A percentile compares a stretch with the other conserved stretches of the same genome.
phyloP scores from a whole-genome alignment of 192 early-diverging fungal genomes.

The Cladochytrium replicatum region DNA sequence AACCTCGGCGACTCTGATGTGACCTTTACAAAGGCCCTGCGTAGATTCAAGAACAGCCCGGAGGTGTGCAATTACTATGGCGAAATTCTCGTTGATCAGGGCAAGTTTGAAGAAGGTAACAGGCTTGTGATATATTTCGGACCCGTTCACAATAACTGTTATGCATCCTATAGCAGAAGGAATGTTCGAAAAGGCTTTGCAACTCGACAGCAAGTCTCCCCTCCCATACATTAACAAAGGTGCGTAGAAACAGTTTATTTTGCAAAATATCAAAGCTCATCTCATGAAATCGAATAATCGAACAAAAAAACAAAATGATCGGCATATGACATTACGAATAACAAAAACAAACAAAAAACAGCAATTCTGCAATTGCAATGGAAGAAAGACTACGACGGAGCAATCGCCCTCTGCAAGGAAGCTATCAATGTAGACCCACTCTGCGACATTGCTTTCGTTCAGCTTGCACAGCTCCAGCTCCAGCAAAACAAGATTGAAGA shows the following conservation, averaged over 20 bases:
- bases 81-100: slow-evolving; percentile 84
- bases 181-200: slow-evolving; percentile 82
- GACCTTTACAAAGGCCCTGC: slow-evolving; percentile 71
- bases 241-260: too few relatives aligned
- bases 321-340: too few relatives aligned
- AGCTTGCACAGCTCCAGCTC: slow-evolving; percentile 53
- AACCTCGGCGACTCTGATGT: slow-evolving; percentile 62
- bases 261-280: too few relatives aligned
- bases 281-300: too few relatives aligned
- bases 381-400: slow-evolving; percentile 57
- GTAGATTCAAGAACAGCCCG: slow-evolving; percentile 64
- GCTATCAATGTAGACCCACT: slow-evolving; percentile 88
- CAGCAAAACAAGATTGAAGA: slow-evolving; percentile 69
- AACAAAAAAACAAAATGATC: too few relatives aligned
- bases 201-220: slow-evolving; percentile 71
- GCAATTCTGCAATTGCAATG: slow-evolving; percentile 59
- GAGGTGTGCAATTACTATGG: slow-evolving; percentile 98
- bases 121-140: too few relatives aligned
- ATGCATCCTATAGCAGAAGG: slow-evolving; percentile 48
- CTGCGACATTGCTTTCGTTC: slow-evolving; percentile 90
- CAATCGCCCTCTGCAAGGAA: slow-evolving; percentile 64
- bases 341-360: too few relatives aligned
- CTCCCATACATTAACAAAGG: slow-evolving; percentile 98
- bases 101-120: slow-evolving; percentile 56
- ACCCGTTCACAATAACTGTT: background rate